Percentiles rank a stretch among this genome's conserved stretches.
Evolutionary conservation across 768 basidiomycete genomes (phyloP).

Genomic region (Xerocomellus dryophilus): DNA sequence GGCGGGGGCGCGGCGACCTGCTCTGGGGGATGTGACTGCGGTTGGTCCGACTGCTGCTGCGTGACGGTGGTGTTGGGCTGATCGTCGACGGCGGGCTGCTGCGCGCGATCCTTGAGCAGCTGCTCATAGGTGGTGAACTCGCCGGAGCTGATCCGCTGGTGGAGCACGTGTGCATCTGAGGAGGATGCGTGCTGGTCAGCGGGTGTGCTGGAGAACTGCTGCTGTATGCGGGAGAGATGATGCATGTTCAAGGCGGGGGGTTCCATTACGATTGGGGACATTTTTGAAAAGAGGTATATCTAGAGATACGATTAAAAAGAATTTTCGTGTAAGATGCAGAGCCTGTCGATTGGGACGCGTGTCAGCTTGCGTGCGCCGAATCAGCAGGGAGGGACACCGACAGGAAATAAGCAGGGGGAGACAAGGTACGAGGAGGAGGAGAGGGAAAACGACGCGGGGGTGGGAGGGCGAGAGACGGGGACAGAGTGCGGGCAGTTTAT

Average conservation of each 20-base stretch:
- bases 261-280: slow-evolving; percentile 60
- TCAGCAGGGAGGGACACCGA: not conserved
- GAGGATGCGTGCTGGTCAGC: slow-evolving; percentile 29
- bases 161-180: slow-evolving; percentile 27
- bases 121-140: slow-evolving; percentile 34
- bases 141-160: slow-evolving; percentile 28
- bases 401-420: not conserved
- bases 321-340: slow-evolving; percentile 18
- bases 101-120: slow-evolving; percentile 31
- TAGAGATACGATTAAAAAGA: slow-evolving; percentile 34
- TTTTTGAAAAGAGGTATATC: slow-evolving; percentile 32
- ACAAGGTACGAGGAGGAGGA: not conserved
- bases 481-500: no score
- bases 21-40: slow-evolving; percentile 15
- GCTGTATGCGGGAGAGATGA: slow-evolving; percentile 49
- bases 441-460: not conserved
- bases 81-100: slow-evolving; percentile 17
- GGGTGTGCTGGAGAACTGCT: slow-evolving; percentile 39
- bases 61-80: slow-evolving; percentile 9
- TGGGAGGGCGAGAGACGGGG: slow-evolving; percentile 25
- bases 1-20: slow-evolving; percentile 30
- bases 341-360: slow-evolving; percentile 14
- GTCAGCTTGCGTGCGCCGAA: slow-evolving; percentile 3
- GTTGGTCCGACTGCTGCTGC: slow-evolving; percentile 17
- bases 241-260: slow-evolving; percentile 51